Conservation (phyloP, 148 eudicot species). For the Bassia scoparia region DNA sequence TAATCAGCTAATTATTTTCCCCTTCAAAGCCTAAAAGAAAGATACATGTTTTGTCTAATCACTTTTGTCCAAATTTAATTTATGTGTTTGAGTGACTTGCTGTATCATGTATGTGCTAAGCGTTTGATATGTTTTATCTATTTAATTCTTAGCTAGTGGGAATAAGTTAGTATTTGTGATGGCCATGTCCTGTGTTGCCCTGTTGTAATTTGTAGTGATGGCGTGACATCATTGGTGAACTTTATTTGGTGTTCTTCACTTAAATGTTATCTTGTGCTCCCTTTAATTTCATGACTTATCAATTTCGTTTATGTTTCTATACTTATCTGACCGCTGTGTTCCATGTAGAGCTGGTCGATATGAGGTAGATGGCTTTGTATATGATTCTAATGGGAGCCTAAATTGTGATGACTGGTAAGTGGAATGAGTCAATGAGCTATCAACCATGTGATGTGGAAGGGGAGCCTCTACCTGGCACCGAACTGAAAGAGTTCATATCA, state of each 20-base stretch:
- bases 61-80: too few species aligned
- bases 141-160: constrained; percentile 2
- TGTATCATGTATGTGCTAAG: not conserved
- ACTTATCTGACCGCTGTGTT: constrained; percentile 16
- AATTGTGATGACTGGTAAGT: constrained; percentile 97
- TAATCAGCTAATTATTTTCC: too few species aligned
- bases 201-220: too few species aligned
- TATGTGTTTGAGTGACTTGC: not conserved
- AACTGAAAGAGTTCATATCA: constrained; percentile 67
- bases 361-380: constrained; percentile 98
- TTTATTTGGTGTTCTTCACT: not conserved
- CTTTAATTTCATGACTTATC: not conserved
- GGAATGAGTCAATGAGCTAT: constrained; percentile 87
- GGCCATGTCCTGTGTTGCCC: not conserved
- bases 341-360: constrained; percentile 78
- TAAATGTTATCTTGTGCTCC: not conserved
- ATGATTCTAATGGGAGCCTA: constrained; percentile 88
- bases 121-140: too few species aligned
- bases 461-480: constrained; percentile 83
- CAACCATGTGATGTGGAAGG: constrained; percentile 96
- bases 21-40: too few species aligned
- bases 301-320: not conserved
- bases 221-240: too few species aligned
- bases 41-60: too few species aligned
- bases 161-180: not conserved